These are phyloP conservation scores for Nitzschia sp. DNA, from an alignment of 108 stramenopile genomes.

Conservation along the genomic window DNA sequence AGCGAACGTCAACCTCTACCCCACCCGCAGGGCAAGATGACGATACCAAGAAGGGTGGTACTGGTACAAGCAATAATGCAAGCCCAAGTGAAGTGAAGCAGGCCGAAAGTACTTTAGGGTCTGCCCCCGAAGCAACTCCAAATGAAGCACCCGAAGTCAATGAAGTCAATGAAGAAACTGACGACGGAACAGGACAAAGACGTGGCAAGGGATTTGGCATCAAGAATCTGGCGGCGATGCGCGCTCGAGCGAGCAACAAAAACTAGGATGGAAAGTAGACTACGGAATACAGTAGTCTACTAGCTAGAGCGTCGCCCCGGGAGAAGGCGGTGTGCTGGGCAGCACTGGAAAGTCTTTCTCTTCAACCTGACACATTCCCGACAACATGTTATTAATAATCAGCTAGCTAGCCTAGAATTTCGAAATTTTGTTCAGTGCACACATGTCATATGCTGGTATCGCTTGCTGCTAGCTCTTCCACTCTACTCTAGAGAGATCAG, in stretches of 20 bases:
- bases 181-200: constrained; percentile 8
- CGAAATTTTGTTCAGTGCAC: too few species aligned
- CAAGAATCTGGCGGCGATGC: constrained; percentile 46
- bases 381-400: too few species aligned
- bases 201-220: constrained; percentile 47
- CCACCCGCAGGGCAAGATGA: neutral
- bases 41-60: neutral
- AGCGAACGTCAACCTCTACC: constrained; percentile 21
- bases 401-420: too few species aligned
- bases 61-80: neutral
- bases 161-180: neutral
- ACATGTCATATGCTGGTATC: too few species aligned
- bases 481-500: too few species aligned
- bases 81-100: neutral
- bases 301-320: too few species aligned
- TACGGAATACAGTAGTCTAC: too few species aligned
- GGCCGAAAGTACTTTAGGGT: neutral
- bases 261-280: neutral
- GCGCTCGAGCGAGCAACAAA: constrained; percentile 15
- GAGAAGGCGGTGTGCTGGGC: too few species aligned
- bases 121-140: neutral
- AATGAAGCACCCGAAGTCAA: neutral
- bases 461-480: too few species aligned
- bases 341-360: too few species aligned
- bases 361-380: too few species aligned